Evolutionary conservation across 2,329 filamentous ascomycete species (phyloP).

Genomic region (Trichoderma asperellum): DNA sequence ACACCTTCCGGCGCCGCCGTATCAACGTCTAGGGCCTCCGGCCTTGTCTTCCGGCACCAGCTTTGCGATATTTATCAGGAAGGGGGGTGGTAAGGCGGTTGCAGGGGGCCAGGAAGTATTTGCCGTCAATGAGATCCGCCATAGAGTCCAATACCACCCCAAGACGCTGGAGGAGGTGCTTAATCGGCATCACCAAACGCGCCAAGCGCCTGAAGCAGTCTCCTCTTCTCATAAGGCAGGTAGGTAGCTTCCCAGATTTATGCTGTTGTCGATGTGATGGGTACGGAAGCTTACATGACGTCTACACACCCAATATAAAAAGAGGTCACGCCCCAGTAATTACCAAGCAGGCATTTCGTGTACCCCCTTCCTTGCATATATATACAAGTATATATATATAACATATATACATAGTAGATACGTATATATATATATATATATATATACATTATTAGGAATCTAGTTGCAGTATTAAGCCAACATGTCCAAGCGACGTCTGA

Average conservation of each 20-base stretch:
- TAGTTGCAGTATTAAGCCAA: conserved; percentile 5
- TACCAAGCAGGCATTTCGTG: background rate
- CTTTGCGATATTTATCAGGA: conserved; percentile 9
- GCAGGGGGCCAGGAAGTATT: conserved; percentile 10
- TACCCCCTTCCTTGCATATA: background rate
- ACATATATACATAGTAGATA: background rate
- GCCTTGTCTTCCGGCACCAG: conserved; percentile 12
- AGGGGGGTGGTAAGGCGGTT: conserved; percentile 5
- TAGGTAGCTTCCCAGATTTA: background rate
- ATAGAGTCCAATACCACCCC: background rate
- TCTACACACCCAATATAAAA: background rate
- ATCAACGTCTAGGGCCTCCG: conserved; percentile 1
- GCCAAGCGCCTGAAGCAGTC: conserved; percentile 17
- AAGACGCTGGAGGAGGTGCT: background rate
- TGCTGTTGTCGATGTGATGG: background rate
- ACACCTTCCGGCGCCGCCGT: conserved; percentile 26
- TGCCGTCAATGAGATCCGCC: conserved; percentile 22
- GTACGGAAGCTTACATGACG: background rate
- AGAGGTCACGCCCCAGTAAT: background rate
- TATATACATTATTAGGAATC: background rate
- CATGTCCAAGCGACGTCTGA: background rate
- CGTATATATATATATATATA: background rate
- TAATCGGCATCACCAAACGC: conserved; percentile 15
- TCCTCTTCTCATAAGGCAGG: background rate
- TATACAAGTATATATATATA: background rate